These are phyloP conservation scores for Silene noctiflora DNA, from an alignment of 179 eudicot genomes.

Conservation along the genomic window DNA sequence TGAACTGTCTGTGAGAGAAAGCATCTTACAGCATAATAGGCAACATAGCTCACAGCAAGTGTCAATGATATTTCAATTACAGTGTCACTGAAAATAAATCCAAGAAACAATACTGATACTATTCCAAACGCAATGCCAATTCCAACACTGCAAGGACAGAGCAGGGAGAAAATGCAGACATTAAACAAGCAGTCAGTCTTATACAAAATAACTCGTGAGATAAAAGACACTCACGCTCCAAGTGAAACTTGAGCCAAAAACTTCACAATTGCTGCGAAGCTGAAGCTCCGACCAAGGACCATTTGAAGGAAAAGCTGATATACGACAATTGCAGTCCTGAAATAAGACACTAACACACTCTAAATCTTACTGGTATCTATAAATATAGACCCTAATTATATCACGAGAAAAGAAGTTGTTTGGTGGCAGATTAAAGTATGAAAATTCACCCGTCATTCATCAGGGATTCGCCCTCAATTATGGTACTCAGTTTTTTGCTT, in stretches of 20 bases:
- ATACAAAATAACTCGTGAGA: not conserved
- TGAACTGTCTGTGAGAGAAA: constrained; percentile 8
- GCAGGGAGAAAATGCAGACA: constrained; percentile 20
- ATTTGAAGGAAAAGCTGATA: constrained; percentile 76
- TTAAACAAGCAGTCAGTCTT: not conserved
- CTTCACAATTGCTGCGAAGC: constrained; percentile 53
- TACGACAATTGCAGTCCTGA: constrained; percentile 96
- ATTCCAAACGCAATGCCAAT: constrained; percentile 87
- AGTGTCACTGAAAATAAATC: constrained; percentile 88
- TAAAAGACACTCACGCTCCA: constrained; percentile 73
- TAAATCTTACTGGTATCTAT: not conserved
- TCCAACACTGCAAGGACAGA: constrained; percentile 58
- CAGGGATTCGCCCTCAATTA: constrained; percentile 94
- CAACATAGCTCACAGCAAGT: constrained; percentile 89
- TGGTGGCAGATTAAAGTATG: constrained; percentile 7
- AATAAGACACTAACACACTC: constrained; percentile 16
- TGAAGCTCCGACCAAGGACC: constrained; percentile 67
- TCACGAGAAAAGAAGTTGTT: not conserved
- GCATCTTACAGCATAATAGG: constrained; percentile 76
- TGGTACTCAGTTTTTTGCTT: constrained; percentile 90
- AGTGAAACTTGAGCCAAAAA: constrained; percentile 68
- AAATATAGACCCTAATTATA: constrained; percentile 2
- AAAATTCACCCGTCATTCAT: constrained; percentile 91
- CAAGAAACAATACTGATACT: constrained; percentile 88
- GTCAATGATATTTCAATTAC: constrained; percentile 89